Evolutionary conservation across 192 early-diverging fungal genomes (phyloP), one percentile per base, ranked within the genome.

Genomic region (Chytriomyces sp.): DNA sequence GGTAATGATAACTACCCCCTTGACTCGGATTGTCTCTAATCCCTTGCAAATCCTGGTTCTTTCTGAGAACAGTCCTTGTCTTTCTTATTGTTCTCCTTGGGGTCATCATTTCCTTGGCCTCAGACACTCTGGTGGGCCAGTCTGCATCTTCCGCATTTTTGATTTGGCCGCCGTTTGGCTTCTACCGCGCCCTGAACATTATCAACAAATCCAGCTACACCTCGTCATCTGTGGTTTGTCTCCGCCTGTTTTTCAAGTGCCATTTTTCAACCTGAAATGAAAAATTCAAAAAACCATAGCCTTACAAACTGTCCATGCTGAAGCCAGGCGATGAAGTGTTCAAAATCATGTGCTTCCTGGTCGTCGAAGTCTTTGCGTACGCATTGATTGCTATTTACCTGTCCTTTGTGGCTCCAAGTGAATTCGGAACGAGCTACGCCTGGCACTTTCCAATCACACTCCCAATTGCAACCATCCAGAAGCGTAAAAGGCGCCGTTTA

Each of bases 131-230:
- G 45, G 91, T 85, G 50, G 43, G 24, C 53, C 28, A 60, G 9
- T 62, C n/a, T 16, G 87, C 83, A 7, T 87, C 90, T 5, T 13
- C 75, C 11, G 82, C 75, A 5, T 87, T 87, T 75, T 91, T 90
- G 80, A 69, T 92, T 46, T 94, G 92, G 92, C 92, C 92, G 7
- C 90, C 91, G 23, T 93, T 93, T 78, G 92, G 90, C 10, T 93
- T 92, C 77, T 93, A 92, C 79, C 85, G 89, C 11, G 83, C 85
- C 5, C 76, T 93, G 46, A 75, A 74, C 1, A 49, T 88, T 4
- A 84, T 92, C 47, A 91, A 92, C 72, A 72, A 64, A 0, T 82
- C 88, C 1, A 86, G 87, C 60, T 88, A 83, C 53, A 82, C 79
- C 57, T 57, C 71, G 4, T 59, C 61, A 11, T 11, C 46, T 10